These are phyloP conservation scores for Cordia subcordata DNA, from an alignment of 257 asterid species.

Conservation along the genomic window DNA sequence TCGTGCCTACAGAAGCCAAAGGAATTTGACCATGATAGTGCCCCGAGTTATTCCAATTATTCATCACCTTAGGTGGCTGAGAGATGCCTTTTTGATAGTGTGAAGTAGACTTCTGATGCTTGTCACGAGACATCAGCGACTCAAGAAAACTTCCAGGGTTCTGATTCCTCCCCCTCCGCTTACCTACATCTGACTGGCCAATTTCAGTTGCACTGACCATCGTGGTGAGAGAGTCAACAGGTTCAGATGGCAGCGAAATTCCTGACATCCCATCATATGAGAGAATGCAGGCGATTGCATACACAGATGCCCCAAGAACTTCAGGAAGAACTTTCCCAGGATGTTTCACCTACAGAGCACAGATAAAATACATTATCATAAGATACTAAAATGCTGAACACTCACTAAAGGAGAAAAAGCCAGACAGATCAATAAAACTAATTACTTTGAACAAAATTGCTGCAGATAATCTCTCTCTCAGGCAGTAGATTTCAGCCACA, in stretches of 20 bases:
- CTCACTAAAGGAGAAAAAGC: not conserved
- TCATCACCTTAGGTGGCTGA: too few species aligned
- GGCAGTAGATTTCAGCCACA: slow-evolving; percentile 89
- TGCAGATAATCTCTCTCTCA: slow-evolving; percentile 78
- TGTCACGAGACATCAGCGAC: slow-evolving; percentile 21
- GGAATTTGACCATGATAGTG: too few species aligned
- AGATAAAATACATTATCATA: not conserved
- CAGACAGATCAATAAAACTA: not conserved
- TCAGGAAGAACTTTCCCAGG: slow-evolving; percentile 60
- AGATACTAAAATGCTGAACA: not conserved
- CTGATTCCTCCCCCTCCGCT: too few species aligned
- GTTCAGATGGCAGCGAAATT: slow-evolving; percentile 30
- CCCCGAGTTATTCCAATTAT: too few species aligned
- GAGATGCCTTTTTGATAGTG: slow-evolving; percentile 9
- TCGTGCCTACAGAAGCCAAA: too few species aligned
- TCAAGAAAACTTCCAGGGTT: slow-evolving; percentile 24
- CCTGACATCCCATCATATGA: slow-evolving; percentile 69
- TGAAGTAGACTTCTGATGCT: slow-evolving; percentile 7
- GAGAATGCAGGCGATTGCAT: slow-evolving; percentile 52
- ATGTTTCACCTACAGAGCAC: slow-evolving; percentile 43
- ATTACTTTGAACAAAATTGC: slow-evolving; percentile 68
- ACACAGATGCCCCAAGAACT: slow-evolving; percentile 53
- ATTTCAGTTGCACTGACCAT: slow-evolving; percentile 41
- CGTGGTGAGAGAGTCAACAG: slow-evolving; percentile 34
- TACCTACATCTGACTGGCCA: slow-evolving; percentile 20